Base-by-base conservation (phyloP, 352 stramenopile genomes). In the Pythium guiyangense region DNA sequence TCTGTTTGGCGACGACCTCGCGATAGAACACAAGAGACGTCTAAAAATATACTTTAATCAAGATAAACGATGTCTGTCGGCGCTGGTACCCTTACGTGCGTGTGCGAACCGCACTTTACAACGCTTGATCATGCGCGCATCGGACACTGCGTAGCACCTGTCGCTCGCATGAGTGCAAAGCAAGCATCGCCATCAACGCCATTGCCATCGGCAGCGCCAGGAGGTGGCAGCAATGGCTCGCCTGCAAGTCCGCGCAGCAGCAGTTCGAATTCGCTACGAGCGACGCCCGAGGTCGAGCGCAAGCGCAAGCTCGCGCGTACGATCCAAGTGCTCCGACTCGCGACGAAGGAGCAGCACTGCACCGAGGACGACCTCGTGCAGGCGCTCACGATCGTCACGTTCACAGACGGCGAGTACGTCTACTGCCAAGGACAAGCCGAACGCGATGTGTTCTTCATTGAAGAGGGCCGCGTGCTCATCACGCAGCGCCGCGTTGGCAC, bases 401-500 rank as follows among this genome's bases (percentile, higher is more conserved):
- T 71, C 52, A 44, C n/a, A 1, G 75, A 86, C 46, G 75, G 73
- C 25, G 80, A 89, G 34, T 84, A 84, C 65, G 79, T 93, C 60
- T 86, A 79, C 50, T 69, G 43, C 15, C 77, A 93, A 58, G 83
- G 79, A 15, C 69, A 89, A 11, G 11, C 52, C 2, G 79, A 84
- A 22, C 66, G 67, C n/a, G 77, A 84, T 20, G 31, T 91, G 6
- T 79, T 73, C 59, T 86, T 93, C 56, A 81, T 93, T 44, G 79
- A 91, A 40, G 71, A 84, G 56, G 83, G 83, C 10, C 76, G 77
- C 34, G 77, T 93, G 37, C 63, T 83, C 40, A 79, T 91, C 58
- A 88, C 79, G 18, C 80, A 88, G 50, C 74, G 74, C 11, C 59
- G 62, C 29, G 45, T 40, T 5, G 54, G 40, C 20, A 63, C 40